phyloP scores from a whole-genome alignment of 148 eudicot genomes.

The Heliosperma pusillum region DNA sequence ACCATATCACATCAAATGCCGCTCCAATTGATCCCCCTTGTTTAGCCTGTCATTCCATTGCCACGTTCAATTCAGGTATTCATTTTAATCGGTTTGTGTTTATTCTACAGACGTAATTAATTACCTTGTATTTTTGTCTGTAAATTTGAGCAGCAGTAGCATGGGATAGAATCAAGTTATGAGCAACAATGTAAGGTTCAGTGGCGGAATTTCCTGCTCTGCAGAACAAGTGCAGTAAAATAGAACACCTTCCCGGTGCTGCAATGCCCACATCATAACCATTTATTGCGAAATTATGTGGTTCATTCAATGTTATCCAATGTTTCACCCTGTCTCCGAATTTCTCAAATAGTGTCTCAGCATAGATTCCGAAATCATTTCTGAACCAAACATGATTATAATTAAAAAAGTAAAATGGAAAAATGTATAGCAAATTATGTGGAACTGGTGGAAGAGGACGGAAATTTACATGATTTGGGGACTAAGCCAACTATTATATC shows the following conservation, averaged over 20 bases:
- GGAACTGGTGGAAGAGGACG: not conserved
- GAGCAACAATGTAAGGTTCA: slow-evolving; percentile 87
- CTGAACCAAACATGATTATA: slow-evolving; percentile 36
- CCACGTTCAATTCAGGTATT: no score
- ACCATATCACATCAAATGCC: slow-evolving; percentile 71
- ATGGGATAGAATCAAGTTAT: slow-evolving; percentile 66
- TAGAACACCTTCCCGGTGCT: slow-evolving; percentile 84
- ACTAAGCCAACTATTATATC: slow-evolving; percentile 71
- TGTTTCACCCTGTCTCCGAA: slow-evolving; percentile 89
- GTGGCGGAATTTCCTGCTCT: slow-evolving; percentile 84
- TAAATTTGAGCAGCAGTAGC: slow-evolving; percentile 62
- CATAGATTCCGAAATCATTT: slow-evolving; percentile 62
- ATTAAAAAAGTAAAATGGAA: no score
- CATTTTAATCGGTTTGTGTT: not conserved
- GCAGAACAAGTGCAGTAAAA: slow-evolving; percentile 58
- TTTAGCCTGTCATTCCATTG: slow-evolving; percentile 31
- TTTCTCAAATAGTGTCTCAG: slow-evolving; percentile 69
- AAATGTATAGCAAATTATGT: no score
- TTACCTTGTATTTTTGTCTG: slow-evolving; percentile 67
- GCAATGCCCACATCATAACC: slow-evolving; percentile 81
- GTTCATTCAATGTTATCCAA: slow-evolving; percentile 90
- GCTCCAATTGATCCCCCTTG: slow-evolving; percentile 66
- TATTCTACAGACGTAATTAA: no score
- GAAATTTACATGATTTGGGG: slow-evolving; percentile 61
- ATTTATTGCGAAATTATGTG: slow-evolving; percentile 61